Evolutionary conservation across 2,329 filamentous ascomycete genomes (phyloP).

Genomic region (Fusarium equiseti): DNA sequence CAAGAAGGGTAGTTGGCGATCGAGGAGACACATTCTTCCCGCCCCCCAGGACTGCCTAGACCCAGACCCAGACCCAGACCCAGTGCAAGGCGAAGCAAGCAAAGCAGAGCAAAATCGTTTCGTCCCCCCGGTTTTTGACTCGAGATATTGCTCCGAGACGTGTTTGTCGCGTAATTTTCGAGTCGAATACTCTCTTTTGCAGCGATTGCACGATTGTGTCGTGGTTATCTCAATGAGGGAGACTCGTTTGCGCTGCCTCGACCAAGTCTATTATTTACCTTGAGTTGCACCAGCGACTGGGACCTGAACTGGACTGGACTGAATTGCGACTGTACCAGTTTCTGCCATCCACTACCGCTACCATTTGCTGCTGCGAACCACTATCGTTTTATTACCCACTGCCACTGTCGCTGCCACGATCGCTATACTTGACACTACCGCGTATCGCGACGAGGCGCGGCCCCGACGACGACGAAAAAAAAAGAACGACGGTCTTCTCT

Average conservation of each 20-base stretch:
- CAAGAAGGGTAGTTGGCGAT: conserved; percentile 50
- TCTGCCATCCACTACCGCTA: conserved; percentile 52
- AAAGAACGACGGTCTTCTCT: conserved; percentile 18
- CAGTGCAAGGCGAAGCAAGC: conserved; percentile 39
- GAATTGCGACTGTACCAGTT: conserved; percentile 36
- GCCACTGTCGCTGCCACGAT: conserved; percentile 43
- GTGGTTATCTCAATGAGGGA: conserved; percentile 51
- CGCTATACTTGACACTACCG: conserved; percentile 47
- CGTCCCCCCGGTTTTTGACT: conserved; percentile 47
- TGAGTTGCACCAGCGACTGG: conserved; percentile 57
- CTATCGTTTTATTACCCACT: conserved; percentile 42
- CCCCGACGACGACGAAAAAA: conserved; percentile 43
- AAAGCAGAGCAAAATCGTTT: conserved; percentile 28
- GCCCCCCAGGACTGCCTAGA: conserved; percentile 45
- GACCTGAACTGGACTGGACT: background rate
- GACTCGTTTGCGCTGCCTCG: conserved; percentile 50
- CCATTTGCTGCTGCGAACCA: conserved; percentile 45
- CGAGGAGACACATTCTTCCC: conserved; percentile 57
- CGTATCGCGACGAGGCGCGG: conserved; percentile 58
- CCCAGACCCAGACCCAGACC: conserved; percentile 31
- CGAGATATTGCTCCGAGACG: conserved; percentile 40
- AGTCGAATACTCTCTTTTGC: conserved; percentile 39
- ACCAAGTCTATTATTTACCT: conserved; percentile 51
- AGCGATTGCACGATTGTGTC: conserved; percentile 50
- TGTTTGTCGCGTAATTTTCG: conserved; percentile 42